Conservation (phyloP, 345 rosid genomes). For the Arabis hirsuta region DNA sequence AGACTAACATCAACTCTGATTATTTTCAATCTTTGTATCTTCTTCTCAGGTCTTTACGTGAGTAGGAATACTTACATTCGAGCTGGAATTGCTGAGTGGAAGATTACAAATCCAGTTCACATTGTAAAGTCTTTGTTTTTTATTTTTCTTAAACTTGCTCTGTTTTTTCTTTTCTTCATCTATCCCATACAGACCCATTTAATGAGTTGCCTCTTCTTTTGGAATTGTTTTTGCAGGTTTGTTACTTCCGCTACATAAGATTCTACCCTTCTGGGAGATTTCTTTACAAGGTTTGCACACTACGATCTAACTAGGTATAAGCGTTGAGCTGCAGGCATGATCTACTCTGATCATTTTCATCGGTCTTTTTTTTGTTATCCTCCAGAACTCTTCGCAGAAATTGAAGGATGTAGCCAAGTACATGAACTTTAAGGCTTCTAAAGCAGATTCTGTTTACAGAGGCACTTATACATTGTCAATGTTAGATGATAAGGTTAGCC, state of each 20-base stretch:
- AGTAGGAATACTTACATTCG: conserved; percentile 95
- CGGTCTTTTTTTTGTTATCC: conserved; percentile 2
- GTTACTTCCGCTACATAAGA: conserved; percentile 88
- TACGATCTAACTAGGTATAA: background rate
- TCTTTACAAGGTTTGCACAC: conserved; percentile 74
- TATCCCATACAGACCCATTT: conserved; percentile 17
- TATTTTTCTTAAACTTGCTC: conserved; percentile 4
- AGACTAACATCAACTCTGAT: conserved; percentile 12
- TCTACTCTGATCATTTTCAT: background rate
- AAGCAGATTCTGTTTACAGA: conserved; percentile 66
- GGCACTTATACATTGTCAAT: conserved; percentile 71
- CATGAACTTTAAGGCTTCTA: conserved; percentile 81
- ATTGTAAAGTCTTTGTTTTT: conserved; percentile 55
- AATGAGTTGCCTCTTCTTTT: conserved; percentile 5
- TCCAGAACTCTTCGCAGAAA: conserved; percentile 84
- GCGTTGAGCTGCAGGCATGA: conserved; percentile 15
- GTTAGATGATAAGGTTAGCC: conserved; percentile 75
- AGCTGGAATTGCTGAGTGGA: conserved; percentile 92
- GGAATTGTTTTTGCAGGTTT: conserved; percentile 58
- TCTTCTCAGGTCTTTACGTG: conserved; percentile 77
- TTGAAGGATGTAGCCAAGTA: conserved; percentile 80
- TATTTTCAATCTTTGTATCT: conserved; percentile 27
- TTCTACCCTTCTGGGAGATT: conserved; percentile 91
- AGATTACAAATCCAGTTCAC: conserved; percentile 91
- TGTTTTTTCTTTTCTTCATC: background rate